Conservation (phyloP, 371 early-diverging fungal species). For the Mortierella sp. region DNA sequence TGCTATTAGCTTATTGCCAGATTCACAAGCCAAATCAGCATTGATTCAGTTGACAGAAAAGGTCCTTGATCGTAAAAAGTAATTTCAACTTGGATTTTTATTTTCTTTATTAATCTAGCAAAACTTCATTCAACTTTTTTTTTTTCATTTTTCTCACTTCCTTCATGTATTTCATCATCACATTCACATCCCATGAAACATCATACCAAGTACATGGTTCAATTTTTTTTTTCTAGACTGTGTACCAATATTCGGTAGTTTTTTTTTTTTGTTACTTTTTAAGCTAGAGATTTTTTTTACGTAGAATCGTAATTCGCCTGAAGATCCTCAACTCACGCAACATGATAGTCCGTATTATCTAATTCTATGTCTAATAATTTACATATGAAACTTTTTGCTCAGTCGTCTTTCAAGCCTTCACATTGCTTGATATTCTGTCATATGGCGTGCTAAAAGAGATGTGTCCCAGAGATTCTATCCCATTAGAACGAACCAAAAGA, state of each 20-base stretch:
- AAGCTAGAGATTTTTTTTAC: no score
- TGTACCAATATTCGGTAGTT: neutral
- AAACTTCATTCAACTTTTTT: neutral
- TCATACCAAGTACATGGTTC: neutral
- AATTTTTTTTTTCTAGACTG: neutral
- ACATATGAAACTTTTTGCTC: no score
- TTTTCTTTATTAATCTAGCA: neutral
- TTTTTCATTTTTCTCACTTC: neutral
- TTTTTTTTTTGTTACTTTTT: neutral
- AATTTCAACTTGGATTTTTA: conserved; percentile 3
- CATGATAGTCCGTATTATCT: no score
- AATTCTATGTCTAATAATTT: no score
- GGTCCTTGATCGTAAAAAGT: conserved; percentile 60
- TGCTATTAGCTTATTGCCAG: conserved; percentile 70
- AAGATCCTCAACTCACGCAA: no score
- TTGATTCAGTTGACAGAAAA: conserved; percentile 74
- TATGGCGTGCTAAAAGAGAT: no score
- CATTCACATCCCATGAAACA: neutral
- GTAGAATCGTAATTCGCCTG: no score
- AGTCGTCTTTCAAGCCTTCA: no score
- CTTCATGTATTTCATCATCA: neutral
- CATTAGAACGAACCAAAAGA: neutral
- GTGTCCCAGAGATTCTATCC: neutral
- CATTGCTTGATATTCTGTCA: neutral
- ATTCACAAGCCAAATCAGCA: conserved; percentile 77